These are phyloP conservation scores for Penicillium freii DNA, from an alignment of 2,329 filamentous ascomycete genomes.

Conservation along the genomic window DNA sequence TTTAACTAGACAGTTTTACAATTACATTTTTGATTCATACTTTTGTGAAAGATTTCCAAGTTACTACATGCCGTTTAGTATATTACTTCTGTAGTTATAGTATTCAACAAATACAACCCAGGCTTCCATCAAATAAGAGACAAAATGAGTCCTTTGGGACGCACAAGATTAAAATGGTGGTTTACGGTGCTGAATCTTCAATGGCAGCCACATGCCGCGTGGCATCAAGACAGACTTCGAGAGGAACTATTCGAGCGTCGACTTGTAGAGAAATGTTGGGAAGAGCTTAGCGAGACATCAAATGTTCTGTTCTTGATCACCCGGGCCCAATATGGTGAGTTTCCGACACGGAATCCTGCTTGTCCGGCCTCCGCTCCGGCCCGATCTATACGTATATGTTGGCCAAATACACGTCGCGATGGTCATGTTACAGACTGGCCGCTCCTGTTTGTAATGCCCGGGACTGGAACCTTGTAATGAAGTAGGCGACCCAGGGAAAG, in stretches of 20 bases:
- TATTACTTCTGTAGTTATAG: too few relatives aligned
- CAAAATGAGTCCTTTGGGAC: neutral
- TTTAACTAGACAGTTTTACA: too few relatives aligned
- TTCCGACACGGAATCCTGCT: conserved; percentile 30
- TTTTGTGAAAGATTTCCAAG: too few relatives aligned
- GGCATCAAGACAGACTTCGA: conserved; percentile 42
- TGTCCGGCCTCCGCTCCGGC: conserved; percentile 24
- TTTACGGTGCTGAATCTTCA: conserved; percentile 31
- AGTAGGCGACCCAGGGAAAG: too few relatives aligned
- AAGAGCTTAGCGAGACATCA: conserved; percentile 46
- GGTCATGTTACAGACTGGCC: conserved; percentile 42
- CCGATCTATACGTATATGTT: conserved; percentile 45
- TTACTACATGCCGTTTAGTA: too few relatives aligned
- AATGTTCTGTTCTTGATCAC: conserved; percentile 47
- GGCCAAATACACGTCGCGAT: conserved; percentile 46
- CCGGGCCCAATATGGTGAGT: conserved; percentile 42
- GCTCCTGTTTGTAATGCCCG: conserved; percentile 33
- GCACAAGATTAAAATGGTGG: neutral
- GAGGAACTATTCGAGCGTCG: conserved; percentile 43
- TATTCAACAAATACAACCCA: neutral
- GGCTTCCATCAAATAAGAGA: neutral
- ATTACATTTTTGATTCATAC: too few relatives aligned
- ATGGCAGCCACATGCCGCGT: conserved; percentile 34
- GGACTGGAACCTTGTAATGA: conserved; percentile 22
- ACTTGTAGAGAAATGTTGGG: conserved; percentile 28